phyloP scores from a whole-genome alignment of 768 basidiomycete species.

The Phylloporus rhodoxanthus region DNA sequence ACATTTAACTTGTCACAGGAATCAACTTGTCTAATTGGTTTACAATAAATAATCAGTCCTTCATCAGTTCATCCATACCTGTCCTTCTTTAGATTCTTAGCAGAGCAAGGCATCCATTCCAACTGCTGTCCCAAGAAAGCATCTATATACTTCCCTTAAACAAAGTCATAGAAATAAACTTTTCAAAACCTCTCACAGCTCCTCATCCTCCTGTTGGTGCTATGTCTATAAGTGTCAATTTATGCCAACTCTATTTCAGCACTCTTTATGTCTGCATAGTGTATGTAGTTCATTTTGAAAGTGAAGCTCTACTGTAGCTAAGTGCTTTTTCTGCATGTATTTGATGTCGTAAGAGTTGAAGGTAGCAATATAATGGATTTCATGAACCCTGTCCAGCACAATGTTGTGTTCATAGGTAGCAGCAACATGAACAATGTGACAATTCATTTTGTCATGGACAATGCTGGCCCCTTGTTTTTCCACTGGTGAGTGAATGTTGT shows the following conservation, averaged over 20 bases:
- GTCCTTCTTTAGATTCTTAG: constrained; percentile 57
- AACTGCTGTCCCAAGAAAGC: constrained; percentile 50
- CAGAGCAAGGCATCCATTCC: constrained; percentile 41
- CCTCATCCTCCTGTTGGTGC: constrained; percentile 22
- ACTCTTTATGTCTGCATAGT: constrained; percentile 34
- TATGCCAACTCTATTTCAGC: constrained; percentile 8
- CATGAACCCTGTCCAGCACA: constrained; percentile 28
- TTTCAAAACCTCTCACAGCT: constrained; percentile 31
- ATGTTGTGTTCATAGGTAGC: constrained; percentile 16
- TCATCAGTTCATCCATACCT: constrained; percentile 38
- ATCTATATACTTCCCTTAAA: constrained; percentile 43
- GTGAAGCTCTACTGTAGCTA: neutral
- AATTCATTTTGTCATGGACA: constrained; percentile 55
- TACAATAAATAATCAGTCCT: constrained; percentile 30
- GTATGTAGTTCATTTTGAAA: constrained; percentile 15
- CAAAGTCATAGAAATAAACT: constrained; percentile 42
- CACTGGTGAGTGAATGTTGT: constrained; percentile 25
- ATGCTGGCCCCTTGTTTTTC: constrained; percentile 54
- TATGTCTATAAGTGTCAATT: neutral
- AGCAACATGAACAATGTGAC: constrained; percentile 39
- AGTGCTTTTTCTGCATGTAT: constrained; percentile 22
- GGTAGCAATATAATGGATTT: constrained; percentile 25
- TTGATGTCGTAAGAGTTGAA: constrained; percentile 28
- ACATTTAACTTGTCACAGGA: constrained; percentile 20
- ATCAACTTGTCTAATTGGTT: neutral